These are phyloP conservation scores for Aspergillus quadrilineatus DNA, from an alignment of 2,329 filamentous ascomycete species.

Conservation along the genomic window DNA sequence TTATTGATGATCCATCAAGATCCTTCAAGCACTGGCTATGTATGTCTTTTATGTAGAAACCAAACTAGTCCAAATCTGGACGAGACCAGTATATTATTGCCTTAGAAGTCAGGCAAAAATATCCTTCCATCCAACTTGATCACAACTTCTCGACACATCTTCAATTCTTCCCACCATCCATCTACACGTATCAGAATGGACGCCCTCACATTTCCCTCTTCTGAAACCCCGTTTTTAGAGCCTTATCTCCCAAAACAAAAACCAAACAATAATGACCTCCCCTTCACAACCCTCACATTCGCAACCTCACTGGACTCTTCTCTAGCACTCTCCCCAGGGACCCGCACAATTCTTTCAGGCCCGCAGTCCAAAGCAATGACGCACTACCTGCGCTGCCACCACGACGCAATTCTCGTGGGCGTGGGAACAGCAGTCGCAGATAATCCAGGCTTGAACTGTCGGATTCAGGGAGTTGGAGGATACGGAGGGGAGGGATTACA, in stretches of 20 bases:
- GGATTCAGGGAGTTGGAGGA: conserved; percentile 60
- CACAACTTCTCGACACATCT: not conserved
- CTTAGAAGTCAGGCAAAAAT: not conserved
- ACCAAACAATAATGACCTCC: conserved; percentile 27
- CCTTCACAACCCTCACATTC: conserved; percentile 75
- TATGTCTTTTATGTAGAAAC: too few species aligned
- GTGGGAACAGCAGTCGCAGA: conserved; percentile 81
- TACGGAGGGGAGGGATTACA: conserved; percentile 51
- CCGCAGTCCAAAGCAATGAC: conserved; percentile 87
- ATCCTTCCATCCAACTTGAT: not conserved
- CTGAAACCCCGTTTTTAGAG: conserved; percentile 43
- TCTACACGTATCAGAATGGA: not conserved
- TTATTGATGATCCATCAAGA: too few species aligned
- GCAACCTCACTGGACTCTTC: conserved; percentile 81
- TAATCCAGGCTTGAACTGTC: conserved; percentile 81
- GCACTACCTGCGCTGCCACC: conserved; percentile 80
- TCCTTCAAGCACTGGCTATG: too few species aligned
- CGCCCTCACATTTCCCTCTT: conserved; percentile 35
- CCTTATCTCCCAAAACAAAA: conserved; percentile 43
- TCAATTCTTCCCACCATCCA: not conserved
- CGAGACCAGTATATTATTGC: not conserved
- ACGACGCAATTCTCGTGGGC: conserved; percentile 83
- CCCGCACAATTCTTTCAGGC: conserved; percentile 76
- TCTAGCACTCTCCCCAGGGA: conserved; percentile 69
- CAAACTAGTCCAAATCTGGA: too few species aligned